Evolutionary conservation across 805 yeast genomes (phyloP).

Genomic region (Candida methanosorbosa): DNA sequence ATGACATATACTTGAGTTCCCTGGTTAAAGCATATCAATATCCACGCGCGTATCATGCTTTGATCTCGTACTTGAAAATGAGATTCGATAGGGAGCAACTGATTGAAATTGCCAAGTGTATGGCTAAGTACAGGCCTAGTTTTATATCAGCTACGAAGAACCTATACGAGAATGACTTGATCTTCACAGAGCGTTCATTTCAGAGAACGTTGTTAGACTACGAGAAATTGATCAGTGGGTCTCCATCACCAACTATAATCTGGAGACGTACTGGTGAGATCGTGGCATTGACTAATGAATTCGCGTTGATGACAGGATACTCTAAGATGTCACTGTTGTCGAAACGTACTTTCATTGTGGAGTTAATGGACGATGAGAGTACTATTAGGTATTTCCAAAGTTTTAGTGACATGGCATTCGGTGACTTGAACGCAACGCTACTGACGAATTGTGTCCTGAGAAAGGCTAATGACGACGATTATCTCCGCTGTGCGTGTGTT

Average conservation of each 20-base stretch:
- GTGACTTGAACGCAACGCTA: conserved; percentile 45
- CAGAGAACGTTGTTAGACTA: conserved; percentile 51
- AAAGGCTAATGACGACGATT: conserved; percentile 29
- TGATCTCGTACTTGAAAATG: conserved; percentile 43
- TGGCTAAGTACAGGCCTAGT: conserved; percentile 65
- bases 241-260: conserved; percentile 72
- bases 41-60: conserved; percentile 54
- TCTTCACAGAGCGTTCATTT: conserved; percentile 50
- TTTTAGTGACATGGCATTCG: conserved; percentile 67
- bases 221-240: conserved; percentile 43
- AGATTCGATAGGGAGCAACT: conserved; percentile 36
- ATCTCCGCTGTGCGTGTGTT: conserved; percentile 58
- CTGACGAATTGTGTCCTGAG: conserved; percentile 40
- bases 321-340: conserved; percentile 47
- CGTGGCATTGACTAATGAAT: conserved; percentile 69
- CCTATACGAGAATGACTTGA: conserved; percentile 60
- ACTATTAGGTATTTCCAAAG: conserved; percentile 64
- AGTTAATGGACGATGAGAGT: conserved; percentile 73
- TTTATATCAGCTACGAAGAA: conserved; percentile 71
- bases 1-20: conserved; percentile 38
- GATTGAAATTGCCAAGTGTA: conserved; percentile 40
- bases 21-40: conserved; percentile 44
- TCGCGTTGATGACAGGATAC: conserved; percentile 62
- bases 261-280: conserved; percentile 87
- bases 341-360: conserved; percentile 62